Evolutionary conservation across 1,284 basidiomycete genomes (phyloP).

Genomic region (Phellopilus nigrolimitatus): DNA sequence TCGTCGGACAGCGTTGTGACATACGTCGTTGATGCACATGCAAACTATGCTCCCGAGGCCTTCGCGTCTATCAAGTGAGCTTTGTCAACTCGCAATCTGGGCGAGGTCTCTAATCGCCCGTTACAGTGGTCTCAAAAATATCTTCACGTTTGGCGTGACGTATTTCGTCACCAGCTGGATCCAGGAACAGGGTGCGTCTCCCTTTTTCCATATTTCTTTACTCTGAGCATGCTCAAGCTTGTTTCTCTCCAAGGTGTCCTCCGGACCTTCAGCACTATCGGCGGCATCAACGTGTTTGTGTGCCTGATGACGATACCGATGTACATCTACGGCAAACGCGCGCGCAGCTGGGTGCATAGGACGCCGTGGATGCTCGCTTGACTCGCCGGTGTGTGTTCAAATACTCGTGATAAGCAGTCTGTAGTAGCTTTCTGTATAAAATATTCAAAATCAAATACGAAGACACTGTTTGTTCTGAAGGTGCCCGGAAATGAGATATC

Average conservation of each 20-base stretch:
- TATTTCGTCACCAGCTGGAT: constrained; percentile 21
- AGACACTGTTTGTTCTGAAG: no score
- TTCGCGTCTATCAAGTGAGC: constrained; percentile 16
- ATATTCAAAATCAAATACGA: no score
- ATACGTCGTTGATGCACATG: constrained; percentile 24
- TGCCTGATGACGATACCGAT: constrained; percentile 22
- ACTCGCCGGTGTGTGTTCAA: neutral
- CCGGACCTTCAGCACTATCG: constrained; percentile 20
- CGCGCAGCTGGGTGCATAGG: constrained; percentile 23
- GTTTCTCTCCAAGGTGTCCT: constrained; percentile 16
- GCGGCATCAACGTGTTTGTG: constrained; percentile 19
- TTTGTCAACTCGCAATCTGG: neutral
- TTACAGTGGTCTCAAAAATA: constrained; percentile 17
- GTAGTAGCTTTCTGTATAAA: no score
- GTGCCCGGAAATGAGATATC: no score
- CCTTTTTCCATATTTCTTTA: neutral
- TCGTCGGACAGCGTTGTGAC: constrained; percentile 19
- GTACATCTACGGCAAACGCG: constrained; percentile 23
- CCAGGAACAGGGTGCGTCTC: constrained; percentile 16
- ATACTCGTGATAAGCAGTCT: no score
- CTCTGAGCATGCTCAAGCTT: neutral
- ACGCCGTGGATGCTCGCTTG: constrained; percentile 23
- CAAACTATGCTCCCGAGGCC: constrained; percentile 11
- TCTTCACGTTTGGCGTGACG: constrained; percentile 22
- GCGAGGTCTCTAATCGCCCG: neutral